Base-by-base conservation (phyloP, 2,329 filamentous ascomycete genomes). In the Cryoendolithus antarcticus region DNA sequence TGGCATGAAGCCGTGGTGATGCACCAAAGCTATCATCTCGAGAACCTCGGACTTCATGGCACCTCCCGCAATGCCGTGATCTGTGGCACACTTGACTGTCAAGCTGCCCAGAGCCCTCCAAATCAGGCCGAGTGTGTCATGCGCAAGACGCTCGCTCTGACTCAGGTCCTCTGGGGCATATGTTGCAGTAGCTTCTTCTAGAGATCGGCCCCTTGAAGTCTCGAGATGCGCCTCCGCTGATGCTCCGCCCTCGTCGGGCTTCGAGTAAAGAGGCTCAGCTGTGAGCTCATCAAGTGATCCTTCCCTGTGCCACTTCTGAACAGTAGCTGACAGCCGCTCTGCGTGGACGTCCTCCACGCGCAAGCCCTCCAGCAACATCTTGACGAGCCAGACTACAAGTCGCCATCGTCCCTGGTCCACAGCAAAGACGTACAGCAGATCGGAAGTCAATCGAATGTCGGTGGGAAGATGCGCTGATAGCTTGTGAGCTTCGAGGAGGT, bases 41-140 rank as follows among this genome's bases (percentile, higher is more conserved):
- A 70, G 49, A 2, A 69, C 63, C 43, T 62, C 61, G 4, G 62
- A 54, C 55, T 64, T 63, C 10, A 66, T 58, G 5, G 32, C 42
- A 4, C 42, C 44, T 15, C 45, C 48, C 8, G 44, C 46, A 24
- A 38, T 29, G 9, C 24, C 12, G 6, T 9, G 9, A 21, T 35
- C n/a, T 2, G 28, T 36, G 9, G 39, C 40, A 41, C 53, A 55
- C 11, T 45, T 49, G 19, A 69, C 32, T 10, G 66, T 64, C 59
- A 69, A 62, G n/a, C 50, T 50, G 1, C 65, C 67, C 11, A 70
- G 47, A 32, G 58, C 64, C 15, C 57, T 58, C 67, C 67, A 70
- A 4, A 70, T 50, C 35, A 62, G 58, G 8, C 67, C 67, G 11
- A 70, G 43, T 0, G 58, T 60, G 29, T 57, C 53, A 37, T 63